Percentiles rank a stretch among this genome's conserved stretches.
Evolutionary conservation across 345 rosid species (phyloP).

Genomic region (Populus simonii): DNA sequence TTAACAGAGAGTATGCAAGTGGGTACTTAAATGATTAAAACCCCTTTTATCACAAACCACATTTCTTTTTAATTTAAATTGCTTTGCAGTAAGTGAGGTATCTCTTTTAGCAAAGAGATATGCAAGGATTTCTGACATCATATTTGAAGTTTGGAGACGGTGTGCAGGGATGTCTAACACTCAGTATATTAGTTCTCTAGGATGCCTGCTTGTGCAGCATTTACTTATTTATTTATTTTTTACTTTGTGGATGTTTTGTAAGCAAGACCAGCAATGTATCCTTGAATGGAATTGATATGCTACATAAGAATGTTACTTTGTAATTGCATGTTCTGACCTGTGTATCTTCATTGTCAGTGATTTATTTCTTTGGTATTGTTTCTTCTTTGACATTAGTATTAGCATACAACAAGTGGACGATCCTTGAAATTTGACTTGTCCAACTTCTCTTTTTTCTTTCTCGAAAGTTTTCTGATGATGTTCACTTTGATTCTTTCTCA

Average conservation of each 20-base stretch:
- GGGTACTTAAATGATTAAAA: neutral
- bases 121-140: neutral
- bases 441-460: neutral
- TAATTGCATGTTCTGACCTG: neutral
- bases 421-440: neutral
- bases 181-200: neutral
- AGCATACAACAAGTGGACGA: neutral
- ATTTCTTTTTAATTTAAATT: neutral
- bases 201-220: neutral
- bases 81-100: neutral
- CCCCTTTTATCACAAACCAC: neutral
- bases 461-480: neutral
- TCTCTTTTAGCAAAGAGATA: neutral
- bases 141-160: neutral
- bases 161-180: neutral
- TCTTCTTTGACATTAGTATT: neutral
- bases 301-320: neutral
- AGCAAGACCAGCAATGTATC: neutral
- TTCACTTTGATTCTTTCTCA: slow-evolving; percentile 29
- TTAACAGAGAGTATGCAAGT: too few species aligned
- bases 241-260: neutral
- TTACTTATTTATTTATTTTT: neutral
- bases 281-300: neutral
- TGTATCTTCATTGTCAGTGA: neutral
- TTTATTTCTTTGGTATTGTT: neutral